A percentile compares a stretch with the other conserved stretches of the same genome.
Evolutionary conservation across 2,329 filamentous ascomycete species (phyloP).

Genomic region (Claviceps sp.): DNA sequence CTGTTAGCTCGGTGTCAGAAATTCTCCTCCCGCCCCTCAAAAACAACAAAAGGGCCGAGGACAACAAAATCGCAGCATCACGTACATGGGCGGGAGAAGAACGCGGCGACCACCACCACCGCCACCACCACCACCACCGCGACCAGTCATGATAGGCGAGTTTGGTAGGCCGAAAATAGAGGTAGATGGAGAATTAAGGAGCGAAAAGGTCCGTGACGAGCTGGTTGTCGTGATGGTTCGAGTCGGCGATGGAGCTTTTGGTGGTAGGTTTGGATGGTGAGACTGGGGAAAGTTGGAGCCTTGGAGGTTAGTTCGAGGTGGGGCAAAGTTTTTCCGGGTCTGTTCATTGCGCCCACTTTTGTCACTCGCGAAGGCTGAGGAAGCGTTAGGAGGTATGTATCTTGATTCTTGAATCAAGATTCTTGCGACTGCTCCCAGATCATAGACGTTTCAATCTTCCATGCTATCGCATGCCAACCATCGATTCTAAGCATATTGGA

Average conservation of each 20-base stretch:
- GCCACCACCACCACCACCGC: conserved; percentile 45
- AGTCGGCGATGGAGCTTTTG: conserved; percentile 1
- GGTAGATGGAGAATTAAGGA: neutral
- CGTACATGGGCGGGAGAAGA: conserved; percentile 42
- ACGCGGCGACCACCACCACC: conserved; percentile 44
- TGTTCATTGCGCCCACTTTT: neutral
- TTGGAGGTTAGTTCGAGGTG: conserved; percentile 5
- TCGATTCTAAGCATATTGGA: no score
- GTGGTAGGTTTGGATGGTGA: neutral
- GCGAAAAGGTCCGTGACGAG: neutral
- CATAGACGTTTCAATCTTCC: neutral
- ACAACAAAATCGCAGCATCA: neutral
- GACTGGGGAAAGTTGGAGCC: conserved; percentile 4
- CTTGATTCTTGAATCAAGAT: no score
- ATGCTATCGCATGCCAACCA: neutral
- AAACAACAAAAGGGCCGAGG: neutral
- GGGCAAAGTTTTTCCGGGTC: conserved; percentile 4
- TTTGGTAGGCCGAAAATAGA: neutral
- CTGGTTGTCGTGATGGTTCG: conserved; percentile 1
- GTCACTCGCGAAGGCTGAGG: neutral
- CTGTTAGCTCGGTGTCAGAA: conserved; percentile 11
- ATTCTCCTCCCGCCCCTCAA: neutral
- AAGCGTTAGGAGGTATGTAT: no score
- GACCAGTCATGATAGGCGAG: conserved; percentile 37
- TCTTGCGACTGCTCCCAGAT: no score